Base-by-base conservation (phyloP, 345 rosid genomes). In the Geranium brycei region DNA sequence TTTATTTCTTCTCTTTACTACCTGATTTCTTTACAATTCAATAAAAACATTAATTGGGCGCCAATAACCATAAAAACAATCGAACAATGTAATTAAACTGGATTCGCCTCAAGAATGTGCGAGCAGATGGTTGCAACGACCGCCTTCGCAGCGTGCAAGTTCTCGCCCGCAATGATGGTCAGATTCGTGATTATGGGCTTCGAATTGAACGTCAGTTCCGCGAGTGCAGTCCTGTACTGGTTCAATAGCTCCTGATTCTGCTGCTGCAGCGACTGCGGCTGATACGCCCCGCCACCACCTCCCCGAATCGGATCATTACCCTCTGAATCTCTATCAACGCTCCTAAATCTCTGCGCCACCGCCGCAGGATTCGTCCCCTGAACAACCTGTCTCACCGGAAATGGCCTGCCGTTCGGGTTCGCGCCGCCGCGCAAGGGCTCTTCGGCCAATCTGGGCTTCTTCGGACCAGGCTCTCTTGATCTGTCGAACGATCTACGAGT, bases 81-180 rank as follows among this genome's bases (percentile, higher is more conserved):
- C 15, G 40, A 11, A 23, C 35, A 51, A 53, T 28, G 61, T 59
- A 59, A 41, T 19, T 35, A 59, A 32, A 19, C 30, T 60, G 47
- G 51, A 35, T 84, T 95, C 96, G 91, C 99, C 97, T 95, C 99
- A 72, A 91, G 70, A 81, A 91, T 95, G 72, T 95, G 81, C 59
- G 81, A 56, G 89, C 96, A 91, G 80, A 95, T 75, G 32, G 87
- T 80, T 63, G 87, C 68, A 0, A 87, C 92, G 60, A 95, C 77
- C 35, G 88, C 85, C 68, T 87, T 95, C 11, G 99, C 99, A 10
- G 89, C 87, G 18, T 85, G 91, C 28, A 79, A 76, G 84, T 85
- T 95, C 76, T 95, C 97, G 30, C 97, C 99, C 1, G 97, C 99
- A 35, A 95, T 95, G 66, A 95, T 91, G 2, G 96, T 95, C 75